A percentile compares a stretch with the other conserved stretches of the same genome.
These are phyloP conservation scores for Hibiscus syriacus DNA, from an alignment of 345 rosid species.

Conservation along the genomic window DNA sequence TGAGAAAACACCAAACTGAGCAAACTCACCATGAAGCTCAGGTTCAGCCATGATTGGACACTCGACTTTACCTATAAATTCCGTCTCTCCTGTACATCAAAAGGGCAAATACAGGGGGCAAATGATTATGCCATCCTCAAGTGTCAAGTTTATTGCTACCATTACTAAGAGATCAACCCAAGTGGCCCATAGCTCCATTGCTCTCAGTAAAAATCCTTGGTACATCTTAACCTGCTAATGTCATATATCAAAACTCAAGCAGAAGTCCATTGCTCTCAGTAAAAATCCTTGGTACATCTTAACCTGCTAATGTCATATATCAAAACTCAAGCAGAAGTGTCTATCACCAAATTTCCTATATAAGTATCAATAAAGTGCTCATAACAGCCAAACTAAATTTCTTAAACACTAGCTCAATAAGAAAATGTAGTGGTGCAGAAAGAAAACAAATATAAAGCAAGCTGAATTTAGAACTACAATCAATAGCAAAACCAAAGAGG, in stretches of 20 bases:
- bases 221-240: constrained; percentile 26
- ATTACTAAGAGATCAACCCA: constrained; percentile 32
- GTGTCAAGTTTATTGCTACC: constrained; percentile 51
- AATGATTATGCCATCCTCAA: constrained; percentile 61
- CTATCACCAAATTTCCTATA: constrained; percentile 13
- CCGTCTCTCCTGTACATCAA: constrained; percentile 61
- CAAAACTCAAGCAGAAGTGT: constrained; percentile 24
- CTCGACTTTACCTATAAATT: constrained; percentile 43
- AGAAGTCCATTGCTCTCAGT: constrained; percentile 25
- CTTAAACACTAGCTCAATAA: constrained; percentile 46
- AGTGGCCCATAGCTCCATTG: constrained; percentile 31
- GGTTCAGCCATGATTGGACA: constrained; percentile 45
- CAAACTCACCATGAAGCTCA: constrained; percentile 33
- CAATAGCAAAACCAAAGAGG: constrained; percentile 42
- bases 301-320: constrained; percentile 21
- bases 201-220: constrained; percentile 24
- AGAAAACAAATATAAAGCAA: constrained; percentile 54
- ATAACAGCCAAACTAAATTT: constrained; percentile 20
- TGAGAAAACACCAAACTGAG: constrained; percentile 31
- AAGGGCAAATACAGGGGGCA: no score
- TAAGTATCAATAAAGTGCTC: constrained; percentile 7
- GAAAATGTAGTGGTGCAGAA: constrained; percentile 30
- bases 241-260: constrained; percentile 26
- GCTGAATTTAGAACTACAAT: constrained; percentile 60
- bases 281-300: constrained; percentile 23